A percentile compares a stretch with the other conserved stretches of the same genome.
These are phyloP conservation scores for Terana coerulea DNA, from an alignment of 768 basidiomycete genomes.

Conservation along the genomic window DNA sequence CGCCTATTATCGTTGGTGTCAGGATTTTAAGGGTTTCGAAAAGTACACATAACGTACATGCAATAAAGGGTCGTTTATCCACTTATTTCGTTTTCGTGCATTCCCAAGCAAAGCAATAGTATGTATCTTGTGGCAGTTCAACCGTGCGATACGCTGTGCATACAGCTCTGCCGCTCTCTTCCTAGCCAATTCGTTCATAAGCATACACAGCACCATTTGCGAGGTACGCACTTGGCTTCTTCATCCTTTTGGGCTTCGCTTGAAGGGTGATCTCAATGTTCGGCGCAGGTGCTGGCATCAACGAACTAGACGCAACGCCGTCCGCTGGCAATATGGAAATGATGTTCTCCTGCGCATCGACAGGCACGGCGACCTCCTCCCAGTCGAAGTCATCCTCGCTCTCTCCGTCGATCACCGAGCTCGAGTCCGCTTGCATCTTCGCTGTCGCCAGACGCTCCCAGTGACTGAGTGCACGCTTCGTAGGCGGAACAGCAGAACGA, in stretches of 20 bases:
- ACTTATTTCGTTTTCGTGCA: conserved; percentile 71
- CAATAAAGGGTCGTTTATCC: conserved; percentile 78
- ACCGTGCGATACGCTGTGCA: conserved; percentile 68
- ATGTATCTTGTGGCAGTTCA: conserved; percentile 88
- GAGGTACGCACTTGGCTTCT: conserved; percentile 41
- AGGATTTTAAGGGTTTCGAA: too few species aligned
- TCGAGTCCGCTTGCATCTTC: conserved; percentile 4
- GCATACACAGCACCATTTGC: background rate
- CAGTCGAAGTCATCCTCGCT: conserved; percentile 74
- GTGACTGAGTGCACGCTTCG: too few species aligned
- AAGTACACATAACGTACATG: conserved; percentile 75
- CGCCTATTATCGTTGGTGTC: conserved; percentile 66
- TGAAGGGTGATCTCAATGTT: conserved; percentile 74
- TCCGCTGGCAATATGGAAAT: background rate
- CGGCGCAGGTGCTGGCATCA: conserved; percentile 38
- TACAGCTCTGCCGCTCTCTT: conserved; percentile 45
- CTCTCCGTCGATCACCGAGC: conserved; percentile 9
- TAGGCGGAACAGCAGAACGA: too few species aligned
- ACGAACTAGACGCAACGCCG: background rate
- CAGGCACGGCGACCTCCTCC: conserved; percentile 71
- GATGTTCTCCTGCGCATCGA: conserved; percentile 8
- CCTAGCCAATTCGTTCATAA: conserved; percentile 23
- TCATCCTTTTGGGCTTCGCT: conserved; percentile 33
- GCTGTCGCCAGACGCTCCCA: too few species aligned
- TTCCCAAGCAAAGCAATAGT: conserved; percentile 77